phyloP scores from a whole-genome alignment of 306 rosid genomes.

The Oemleria cerasiformis region DNA sequence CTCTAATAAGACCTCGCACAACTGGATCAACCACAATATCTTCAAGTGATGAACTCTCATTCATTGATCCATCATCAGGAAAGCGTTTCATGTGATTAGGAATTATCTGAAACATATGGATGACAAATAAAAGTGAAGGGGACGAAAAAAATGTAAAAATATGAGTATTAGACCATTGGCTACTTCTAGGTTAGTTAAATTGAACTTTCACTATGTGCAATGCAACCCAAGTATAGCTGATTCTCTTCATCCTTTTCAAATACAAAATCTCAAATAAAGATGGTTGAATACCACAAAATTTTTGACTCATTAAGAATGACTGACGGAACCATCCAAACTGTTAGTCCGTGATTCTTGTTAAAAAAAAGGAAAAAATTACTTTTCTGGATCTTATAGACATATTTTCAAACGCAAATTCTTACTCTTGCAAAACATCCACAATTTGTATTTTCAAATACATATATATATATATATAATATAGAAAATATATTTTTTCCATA shows the following conservation, averaged over 20 bases:
- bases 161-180: neutral
- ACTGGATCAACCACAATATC: constrained; percentile 68
- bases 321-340: neutral
- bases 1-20: constrained; percentile 66
- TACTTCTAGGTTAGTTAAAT: neutral
- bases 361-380: neutral
- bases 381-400: neutral
- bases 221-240: neutral
- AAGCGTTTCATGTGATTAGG: constrained; percentile 83
- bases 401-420: neutral
- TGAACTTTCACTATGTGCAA: neutral
- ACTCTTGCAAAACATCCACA: neutral
- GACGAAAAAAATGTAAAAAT: neutral
- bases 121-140: neutral
- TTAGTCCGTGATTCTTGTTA: neutral
- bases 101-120: constrained; percentile 51
- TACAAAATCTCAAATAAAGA: neutral
- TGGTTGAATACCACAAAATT: neutral
- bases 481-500: neutral
- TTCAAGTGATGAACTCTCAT: constrained; percentile 45
- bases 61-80: constrained; percentile 56
- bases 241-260: neutral
- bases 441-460: neutral
- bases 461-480: too few species aligned
- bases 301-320: neutral